Evolutionary conservation across 306 rosid genomes (phyloP), one percentile per base, ranked within the genome.

Genomic region (Cucurbita ficifolia): DNA sequence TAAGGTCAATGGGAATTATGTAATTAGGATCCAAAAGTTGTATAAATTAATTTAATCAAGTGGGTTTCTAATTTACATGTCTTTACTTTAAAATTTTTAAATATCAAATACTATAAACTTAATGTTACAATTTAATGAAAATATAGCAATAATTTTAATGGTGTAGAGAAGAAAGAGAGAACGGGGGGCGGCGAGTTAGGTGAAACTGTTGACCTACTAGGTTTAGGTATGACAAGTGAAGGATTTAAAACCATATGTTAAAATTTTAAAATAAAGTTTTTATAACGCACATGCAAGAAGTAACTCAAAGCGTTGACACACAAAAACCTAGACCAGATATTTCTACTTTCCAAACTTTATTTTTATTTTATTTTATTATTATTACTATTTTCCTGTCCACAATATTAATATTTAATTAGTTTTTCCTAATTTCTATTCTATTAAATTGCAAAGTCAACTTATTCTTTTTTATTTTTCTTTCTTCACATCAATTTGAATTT

Each of bases 121-220:
- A n/a, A n/a, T n/a, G n/a, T n/a, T n/a, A n/a, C n/a, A n/a, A n/a
- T n/a, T n/a, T n/a, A n/a, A n/a, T n/a, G n/a, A n/a, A n/a, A n/a
- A n/a, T n/a, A n/a, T n/a, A n/a, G n/a, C n/a, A n/a, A n/a, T n/a
- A n/a, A n/a, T n/a, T n/a, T n/a, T n/a, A n/a, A n/a, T n/a, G n/a
- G n/a, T 24, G 29, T 24, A 24, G 29, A 24, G 29, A 24, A 1
- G 45, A 35, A 1, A 29, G 65, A 35, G 68, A 61, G 39, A 5
- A 12, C 0, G 0, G 8, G 52, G 54, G 53, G 16, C 36, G 52
- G 52, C 8, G 1, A 39, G 45, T 67, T 67, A 42, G 38, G 54
- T 67, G 73, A 43, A 67, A 67, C 54, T 21, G 55, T 67, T 67
- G 73, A 67, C 55, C 73, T 67, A 67, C 73, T 45, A 19, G 11